Evolutionary conservation across 495 filamentous ascomycete species (phyloP), one percentile per base, ranked within the genome.

Genomic region (Hypomontagnella submonticulosa): DNA sequence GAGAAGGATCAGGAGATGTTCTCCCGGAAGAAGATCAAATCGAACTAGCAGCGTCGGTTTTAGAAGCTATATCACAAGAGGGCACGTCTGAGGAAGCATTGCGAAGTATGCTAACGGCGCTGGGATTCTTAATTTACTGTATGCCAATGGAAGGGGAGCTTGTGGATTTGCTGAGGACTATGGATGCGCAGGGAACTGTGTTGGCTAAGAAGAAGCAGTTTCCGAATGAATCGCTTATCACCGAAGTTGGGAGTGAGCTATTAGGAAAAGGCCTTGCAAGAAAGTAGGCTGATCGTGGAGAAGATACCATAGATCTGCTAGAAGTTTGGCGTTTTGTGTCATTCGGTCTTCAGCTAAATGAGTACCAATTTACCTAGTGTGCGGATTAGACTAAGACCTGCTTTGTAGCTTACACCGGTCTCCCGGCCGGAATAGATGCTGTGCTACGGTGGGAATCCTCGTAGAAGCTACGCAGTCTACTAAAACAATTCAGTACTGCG

Each of bases 101-200:
- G 2, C 88, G 88, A 66, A 90, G 90, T 0, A 82, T 92, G 61
- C 61, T 95, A 34, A 76, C 90, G 38, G 89, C 90, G 8, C 74
- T 95, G 18, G 93, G 92, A 0, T 82, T 88, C 23, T 58, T 97
- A 49, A 82, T 86, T 4, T 97, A 94, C 72, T 85, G 84, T 70
- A 81, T 87, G 38, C 85, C 88, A 1, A 52, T 83, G 16, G 86
- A 87, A 13, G 90, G 91, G 7, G 86, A 91, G 66, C 69, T 96
- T n/a, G 66, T 85, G 30, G 91, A 93, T 72, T 76, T 94, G n/a
- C 82, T 91, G 73, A 81, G 84, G 58, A 85, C 82, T 27, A 85
- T 95, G 84, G 89, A 90, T 66, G 89, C 90, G 0, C 73, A 76
- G 30, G 85, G 83, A 13, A 84, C 81, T 5, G 77, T 94, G 10